phyloP scores from a whole-genome alignment of 257 asterid genomes.

The Eustoma russellianum region DNA sequence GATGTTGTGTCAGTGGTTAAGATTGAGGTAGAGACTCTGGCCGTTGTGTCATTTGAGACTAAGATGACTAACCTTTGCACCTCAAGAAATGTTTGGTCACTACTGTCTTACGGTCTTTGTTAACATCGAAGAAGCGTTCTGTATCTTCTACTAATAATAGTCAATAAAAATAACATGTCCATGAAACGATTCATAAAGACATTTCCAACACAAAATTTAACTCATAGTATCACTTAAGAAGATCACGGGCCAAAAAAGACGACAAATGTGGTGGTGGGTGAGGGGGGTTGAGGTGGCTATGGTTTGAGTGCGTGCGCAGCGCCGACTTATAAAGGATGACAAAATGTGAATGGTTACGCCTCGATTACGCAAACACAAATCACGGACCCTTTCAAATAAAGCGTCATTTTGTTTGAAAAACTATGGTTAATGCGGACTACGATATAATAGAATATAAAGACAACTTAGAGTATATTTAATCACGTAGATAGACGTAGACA shows the following conservation, averaged over 20 bases:
- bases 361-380: constrained; percentile 4
- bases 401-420: constrained; percentile 6
- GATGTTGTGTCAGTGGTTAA: too few relatives aligned
- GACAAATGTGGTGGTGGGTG: neutral
- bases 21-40: too few relatives aligned
- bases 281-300: neutral
- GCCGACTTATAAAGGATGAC: neutral
- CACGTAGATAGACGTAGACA: neutral
- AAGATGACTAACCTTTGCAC: too few relatives aligned
- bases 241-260: neutral
- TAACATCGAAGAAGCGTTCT: too few relatives aligned
- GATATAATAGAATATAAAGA: neutral
- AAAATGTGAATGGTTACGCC: constrained; percentile 1
- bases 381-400: neutral
- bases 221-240: neutral
- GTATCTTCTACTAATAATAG: too few relatives aligned
- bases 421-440: neutral
- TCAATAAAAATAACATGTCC: too few relatives aligned
- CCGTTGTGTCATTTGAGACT: too few relatives aligned
- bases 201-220: too few relatives aligned
- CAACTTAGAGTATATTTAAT: neutral
- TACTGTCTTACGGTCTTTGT: too few relatives aligned
- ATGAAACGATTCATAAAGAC: too few relatives aligned
- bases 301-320: neutral
- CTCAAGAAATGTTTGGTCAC: too few relatives aligned